A percentile compares a stretch with the other conserved stretches of the same genome.
Conservation (phyloP, 345 rosid genomes). For the Adansonia digitata region DNA sequence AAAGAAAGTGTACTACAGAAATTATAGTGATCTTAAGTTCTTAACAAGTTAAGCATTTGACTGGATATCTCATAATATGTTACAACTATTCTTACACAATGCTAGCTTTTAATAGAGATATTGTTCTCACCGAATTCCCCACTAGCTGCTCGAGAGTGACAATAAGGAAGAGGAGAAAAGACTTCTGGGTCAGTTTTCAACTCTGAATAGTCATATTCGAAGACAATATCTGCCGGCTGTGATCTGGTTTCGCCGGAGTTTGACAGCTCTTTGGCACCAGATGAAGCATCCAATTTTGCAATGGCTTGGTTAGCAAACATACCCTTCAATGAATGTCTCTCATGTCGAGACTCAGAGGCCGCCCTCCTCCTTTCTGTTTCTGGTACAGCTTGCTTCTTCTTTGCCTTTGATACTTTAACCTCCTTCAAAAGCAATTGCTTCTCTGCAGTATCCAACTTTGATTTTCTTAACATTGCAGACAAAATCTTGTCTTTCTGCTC, state of each 20-base stretch:
- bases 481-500: slow-evolving; percentile 81
- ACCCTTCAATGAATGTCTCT: slow-evolving; percentile 62
- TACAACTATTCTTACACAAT: too few species aligned
- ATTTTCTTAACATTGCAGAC: slow-evolving; percentile 75
- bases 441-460: slow-evolving; percentile 60
- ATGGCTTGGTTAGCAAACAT: slow-evolving; percentile 55
- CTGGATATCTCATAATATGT: too few species aligned
- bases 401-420: slow-evolving; percentile 51
- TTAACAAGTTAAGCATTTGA: neutral
- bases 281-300: slow-evolving; percentile 31
- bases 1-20: neutral
- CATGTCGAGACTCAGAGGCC: slow-evolving; percentile 52
- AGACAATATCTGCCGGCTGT: slow-evolving; percentile 25
- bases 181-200: slow-evolving; percentile 31
- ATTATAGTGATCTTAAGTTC: neutral
- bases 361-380: slow-evolving; percentile 58
- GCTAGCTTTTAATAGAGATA: neutral
- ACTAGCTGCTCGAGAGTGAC: slow-evolving; percentile 36
- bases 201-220: slow-evolving; percentile 36
- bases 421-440: slow-evolving; percentile 67
- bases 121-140: slow-evolving; percentile 40
- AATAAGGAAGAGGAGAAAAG: slow-evolving; percentile 32
- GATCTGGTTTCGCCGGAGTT: slow-evolving; percentile 32
- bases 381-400: slow-evolving; percentile 63
- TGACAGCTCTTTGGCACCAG: slow-evolving; percentile 27